Evolutionary conservation across 2,329 filamentous ascomycete genomes (phyloP), one percentile per base, ranked within the genome.

Genomic region (Biscogniauxia mediterranea): DNA sequence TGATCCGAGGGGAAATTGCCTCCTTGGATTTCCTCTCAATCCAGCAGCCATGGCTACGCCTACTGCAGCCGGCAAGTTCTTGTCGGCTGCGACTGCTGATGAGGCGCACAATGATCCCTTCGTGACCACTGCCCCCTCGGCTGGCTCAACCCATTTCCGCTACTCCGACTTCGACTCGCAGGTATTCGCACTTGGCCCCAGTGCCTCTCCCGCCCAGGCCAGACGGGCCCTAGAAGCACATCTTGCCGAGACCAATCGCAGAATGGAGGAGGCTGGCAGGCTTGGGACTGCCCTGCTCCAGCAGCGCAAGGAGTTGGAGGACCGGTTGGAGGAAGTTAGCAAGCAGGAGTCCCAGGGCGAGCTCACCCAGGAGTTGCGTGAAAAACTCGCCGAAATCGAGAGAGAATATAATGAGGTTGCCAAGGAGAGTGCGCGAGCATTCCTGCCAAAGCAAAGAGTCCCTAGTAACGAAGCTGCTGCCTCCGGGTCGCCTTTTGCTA

Each of bases 361-460:
- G 64, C 86, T 98, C 56, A 89, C 89, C 0, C 87, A 91, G 3
- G 93, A 97, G 67, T 80, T 99, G 70, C 91, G 90, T 62, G 85
- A 89, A 70, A 93, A 91, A 77, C 83, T 99, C 57, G 83, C 87
- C 15, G 93, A 96, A 65, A 87, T 99, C 62, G 95, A 99, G 76
- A 91, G 87, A 75, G 95, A 99, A 72, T 98, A 96, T 79, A 94
- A 96, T 74, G 93, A 97, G 73, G 89, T 98, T 54, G 93, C 93
- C 13, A 85, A 90, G 64, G 94, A 98, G 74, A 95, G 91, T 54
- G 92, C 94, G 52, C 85, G 94, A 66, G 93, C 92, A 2, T 94
- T 97, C 74, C 79, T 98, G 62, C 90, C 88, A 38, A 95, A 95
- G 68, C 93, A 93, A 75, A 86, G 92, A 70, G 85, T 92, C 21